Evolutionary conservation across 768 basidiomycete genomes (phyloP), one percentile per base, ranked within the genome.

Genomic region (Galerina sulciceps): DNA sequence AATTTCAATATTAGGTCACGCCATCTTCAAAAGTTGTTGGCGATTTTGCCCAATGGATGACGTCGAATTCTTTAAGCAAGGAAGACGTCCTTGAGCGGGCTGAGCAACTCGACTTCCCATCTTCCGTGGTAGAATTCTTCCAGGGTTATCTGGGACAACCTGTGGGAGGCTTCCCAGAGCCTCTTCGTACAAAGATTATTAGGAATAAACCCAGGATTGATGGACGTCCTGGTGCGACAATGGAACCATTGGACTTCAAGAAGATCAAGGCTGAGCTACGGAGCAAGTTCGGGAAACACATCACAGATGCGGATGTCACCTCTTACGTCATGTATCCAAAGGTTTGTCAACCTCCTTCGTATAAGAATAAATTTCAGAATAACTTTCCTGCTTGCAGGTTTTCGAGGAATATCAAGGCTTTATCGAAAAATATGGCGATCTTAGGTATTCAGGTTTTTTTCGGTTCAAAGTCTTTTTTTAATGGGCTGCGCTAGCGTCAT

Each of bases 31-130:
- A 99, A 80, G 94, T 96, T 47, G 96, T 98, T 48, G 97, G 97
- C 22, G 97, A 99, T 79, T 97, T 99, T 75, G 97, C 97, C 15
- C 97, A 99, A 76, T 97, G 91, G 90, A 96, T 98, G 94, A 96
- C 94, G 36, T 92, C 93, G 64, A 99, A 99, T 81, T 86, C 87
- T 61, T 80, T 99, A 58, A 84, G 88, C 53, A 94, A 94, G 75
- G 77, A 89, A 65, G 90, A 98, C 57, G 95, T 99, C 31, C 71
- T 96, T 56, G 84, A 87, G 9, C 87, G 89, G 50, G 97, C 96
- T 42, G 91, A 92, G 42, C 84, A 86, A 57, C 87, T 99, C 59
- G 97, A 99, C 75, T 98, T 99, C 89, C 97, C 97, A 9, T 95
- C 93, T 10, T 95, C 92, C 35, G 93, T 94, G 46, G 93, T 94